These are phyloP conservation scores for Lentinula sp. DNA, from an alignment of 768 basidiomycete genomes.

Conservation along the genomic window DNA sequence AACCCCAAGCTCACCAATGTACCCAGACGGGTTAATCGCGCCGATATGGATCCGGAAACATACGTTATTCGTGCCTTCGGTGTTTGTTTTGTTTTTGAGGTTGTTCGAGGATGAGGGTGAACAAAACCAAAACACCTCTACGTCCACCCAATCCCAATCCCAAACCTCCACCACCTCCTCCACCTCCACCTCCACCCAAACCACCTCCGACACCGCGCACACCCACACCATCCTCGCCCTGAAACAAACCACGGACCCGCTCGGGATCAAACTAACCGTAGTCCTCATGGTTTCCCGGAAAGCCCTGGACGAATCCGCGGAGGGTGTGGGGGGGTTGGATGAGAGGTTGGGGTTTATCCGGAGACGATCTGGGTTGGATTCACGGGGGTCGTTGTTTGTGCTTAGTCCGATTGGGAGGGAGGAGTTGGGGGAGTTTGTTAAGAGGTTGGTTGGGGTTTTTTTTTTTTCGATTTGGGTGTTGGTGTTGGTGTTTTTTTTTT, in stretches of 20 bases:
- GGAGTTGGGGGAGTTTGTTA: conserved; percentile 86
- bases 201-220: background rate
- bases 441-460: conserved; percentile 41
- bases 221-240: conserved; percentile 50
- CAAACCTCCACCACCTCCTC: too few relatives aligned
- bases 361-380: conserved; percentile 82
- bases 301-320: conserved; percentile 63
- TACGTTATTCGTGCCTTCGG: conserved; percentile 83
- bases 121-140: background rate
- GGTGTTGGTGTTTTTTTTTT: background rate
- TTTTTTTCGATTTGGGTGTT: too few relatives aligned
- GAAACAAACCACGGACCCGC: conserved; percentile 33
- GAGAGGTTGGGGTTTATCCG: conserved; percentile 80
- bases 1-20: conserved; percentile 79
- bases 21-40: conserved; percentile 94
- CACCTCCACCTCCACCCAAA: background rate
- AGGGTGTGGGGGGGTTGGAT: conserved; percentile 32
- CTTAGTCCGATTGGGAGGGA: conserved; percentile 84
- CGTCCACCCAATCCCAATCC: too few relatives aligned
- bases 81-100: conserved; percentile 87
- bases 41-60: conserved; percentile 99
- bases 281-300: conserved; percentile 86
- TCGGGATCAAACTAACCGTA: conserved; percentile 80
- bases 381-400: conserved; percentile 89
- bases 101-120: conserved; percentile 55